Conservation (phyloP, 2,329 filamentous ascomycete species). For the Helicocarpus griseus region DNA sequence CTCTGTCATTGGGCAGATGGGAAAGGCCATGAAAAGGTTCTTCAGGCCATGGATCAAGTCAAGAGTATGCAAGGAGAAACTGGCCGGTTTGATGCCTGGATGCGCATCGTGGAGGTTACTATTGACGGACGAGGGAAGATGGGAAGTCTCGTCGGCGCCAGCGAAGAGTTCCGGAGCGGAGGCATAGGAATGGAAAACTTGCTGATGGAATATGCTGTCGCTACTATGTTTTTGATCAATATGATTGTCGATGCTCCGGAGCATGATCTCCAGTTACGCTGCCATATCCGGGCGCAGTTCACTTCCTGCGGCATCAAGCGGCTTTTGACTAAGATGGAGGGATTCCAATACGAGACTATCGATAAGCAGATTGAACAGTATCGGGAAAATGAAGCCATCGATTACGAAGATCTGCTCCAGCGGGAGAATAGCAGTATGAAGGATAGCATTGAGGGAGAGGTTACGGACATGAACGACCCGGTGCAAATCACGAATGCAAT, state of each 20-base stretch:
- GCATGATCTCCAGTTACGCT: constrained; percentile 77
- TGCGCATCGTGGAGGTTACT: constrained; percentile 95
- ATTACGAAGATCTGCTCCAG: constrained; percentile 95
- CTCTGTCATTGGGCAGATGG: constrained; percentile 88
- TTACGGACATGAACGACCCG: constrained; percentile 87
- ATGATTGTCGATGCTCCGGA: constrained; percentile 91
- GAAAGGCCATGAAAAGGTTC: constrained; percentile 82
- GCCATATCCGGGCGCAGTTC: constrained; percentile 93
- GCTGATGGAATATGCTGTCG: constrained; percentile 96
- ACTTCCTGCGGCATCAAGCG: constrained; percentile 92
- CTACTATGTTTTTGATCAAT: constrained; percentile 89
- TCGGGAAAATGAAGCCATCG: constrained; percentile 87
- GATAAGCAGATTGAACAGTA: constrained; percentile 97
- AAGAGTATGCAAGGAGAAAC: constrained; percentile 84
- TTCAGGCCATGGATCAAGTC: constrained; percentile 85
- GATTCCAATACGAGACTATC: constrained; percentile 94
- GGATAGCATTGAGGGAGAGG: constrained; percentile 74
- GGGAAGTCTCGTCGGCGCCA: constrained; percentile 93
- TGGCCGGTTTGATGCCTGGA: constrained; percentile 95
- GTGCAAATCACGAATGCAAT: constrained; percentile 92
- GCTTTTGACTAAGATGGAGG: constrained; percentile 92
- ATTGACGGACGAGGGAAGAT: constrained; percentile 96
- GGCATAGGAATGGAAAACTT: constrained; percentile 98
- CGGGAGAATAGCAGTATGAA: constrained; percentile 83
- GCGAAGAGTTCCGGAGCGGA: constrained; percentile 88